A percentile compares a stretch with the other conserved stretches of the same genome.
Evolutionary conservation across 257 asterid genomes (phyloP).

Genomic region (Solanum bulbocastanum): DNA sequence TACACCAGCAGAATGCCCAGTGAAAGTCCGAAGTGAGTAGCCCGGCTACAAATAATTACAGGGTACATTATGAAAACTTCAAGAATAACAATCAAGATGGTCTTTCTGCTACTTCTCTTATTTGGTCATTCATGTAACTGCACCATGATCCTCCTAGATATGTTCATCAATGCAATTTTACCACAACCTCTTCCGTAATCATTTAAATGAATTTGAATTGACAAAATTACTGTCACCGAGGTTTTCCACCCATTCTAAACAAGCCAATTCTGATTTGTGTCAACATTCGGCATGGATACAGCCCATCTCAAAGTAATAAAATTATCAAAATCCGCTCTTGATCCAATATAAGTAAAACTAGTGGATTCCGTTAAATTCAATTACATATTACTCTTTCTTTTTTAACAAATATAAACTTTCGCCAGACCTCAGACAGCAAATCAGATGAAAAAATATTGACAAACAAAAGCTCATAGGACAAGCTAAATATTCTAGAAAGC

Average conservation of each 20-base stretch:
- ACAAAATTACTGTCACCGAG: not conserved
- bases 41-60: constrained; percentile 44
- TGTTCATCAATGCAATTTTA: not conserved
- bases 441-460: not conserved
- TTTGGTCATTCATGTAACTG: not conserved
- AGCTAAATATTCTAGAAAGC: not conserved
- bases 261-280: not conserved
- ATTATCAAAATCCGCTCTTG: not conserved
- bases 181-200: not conserved
- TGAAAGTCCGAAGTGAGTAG: constrained; percentile 70
- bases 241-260: not conserved
- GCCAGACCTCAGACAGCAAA: not conserved
- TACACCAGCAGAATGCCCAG: constrained; percentile 83
- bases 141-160: not conserved
- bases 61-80: not conserved
- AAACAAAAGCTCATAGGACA: not conserved
- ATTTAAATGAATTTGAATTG: not conserved
- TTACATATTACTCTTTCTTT: not conserved
- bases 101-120: not conserved
- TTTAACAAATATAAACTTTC: not conserved
- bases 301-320: not conserved
- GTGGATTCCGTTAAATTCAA: not conserved
- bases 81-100: not conserved
- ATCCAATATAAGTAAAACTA: not conserved
- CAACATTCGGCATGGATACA: not conserved